Conservation (phyloP, 2,329 filamentous ascomycete species). For the Colletotrichum agaves region DNA sequence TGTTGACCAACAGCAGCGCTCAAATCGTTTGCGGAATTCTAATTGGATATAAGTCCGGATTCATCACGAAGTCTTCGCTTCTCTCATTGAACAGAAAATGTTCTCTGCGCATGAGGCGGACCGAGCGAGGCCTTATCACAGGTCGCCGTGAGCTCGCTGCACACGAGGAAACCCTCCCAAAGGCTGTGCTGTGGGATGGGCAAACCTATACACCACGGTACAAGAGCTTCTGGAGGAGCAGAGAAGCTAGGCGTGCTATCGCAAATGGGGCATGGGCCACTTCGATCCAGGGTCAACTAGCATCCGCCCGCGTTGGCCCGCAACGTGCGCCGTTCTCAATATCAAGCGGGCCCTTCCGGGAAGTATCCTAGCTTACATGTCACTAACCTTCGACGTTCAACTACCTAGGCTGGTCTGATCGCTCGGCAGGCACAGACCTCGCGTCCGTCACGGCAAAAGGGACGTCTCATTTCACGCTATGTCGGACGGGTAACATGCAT, state of each 20-base stretch:
- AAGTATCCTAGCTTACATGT: constrained; percentile 21
- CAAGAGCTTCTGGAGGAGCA: constrained; percentile 14
- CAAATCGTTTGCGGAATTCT: constrained; percentile 39
- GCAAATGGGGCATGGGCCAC: constrained; percentile 27
- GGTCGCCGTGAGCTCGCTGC: constrained; percentile 49
- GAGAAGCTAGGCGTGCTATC: constrained; percentile 5
- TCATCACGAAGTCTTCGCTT: constrained; percentile 43
- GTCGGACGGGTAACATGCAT: constrained; percentile 15
- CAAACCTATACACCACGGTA: constrained; percentile 9
- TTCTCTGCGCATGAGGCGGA: constrained; percentile 44
- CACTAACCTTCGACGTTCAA: constrained; percentile 9
- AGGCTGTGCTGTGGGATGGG: constrained; percentile 1
- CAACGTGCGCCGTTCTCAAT: constrained; percentile 35
- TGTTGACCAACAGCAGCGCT: constrained; percentile 46
- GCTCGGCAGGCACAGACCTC: constrained; percentile 30
- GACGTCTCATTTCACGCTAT: constrained; percentile 15
- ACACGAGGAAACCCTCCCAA: constrained; percentile 35
- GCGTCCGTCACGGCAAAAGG: constrained; percentile 20
- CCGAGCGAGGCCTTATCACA: constrained; percentile 52
- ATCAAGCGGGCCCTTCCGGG: constrained; percentile 35
- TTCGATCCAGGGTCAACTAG: constrained; percentile 24
- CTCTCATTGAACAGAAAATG: constrained; percentile 54
- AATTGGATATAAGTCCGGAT: constrained; percentile 52
- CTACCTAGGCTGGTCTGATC: constrained; percentile 25
- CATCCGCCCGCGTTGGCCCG: constrained; percentile 36